Evolutionary conservation across 2,329 filamentous ascomycete species (phyloP).

Genomic region (Fusarium incarnatum): DNA sequence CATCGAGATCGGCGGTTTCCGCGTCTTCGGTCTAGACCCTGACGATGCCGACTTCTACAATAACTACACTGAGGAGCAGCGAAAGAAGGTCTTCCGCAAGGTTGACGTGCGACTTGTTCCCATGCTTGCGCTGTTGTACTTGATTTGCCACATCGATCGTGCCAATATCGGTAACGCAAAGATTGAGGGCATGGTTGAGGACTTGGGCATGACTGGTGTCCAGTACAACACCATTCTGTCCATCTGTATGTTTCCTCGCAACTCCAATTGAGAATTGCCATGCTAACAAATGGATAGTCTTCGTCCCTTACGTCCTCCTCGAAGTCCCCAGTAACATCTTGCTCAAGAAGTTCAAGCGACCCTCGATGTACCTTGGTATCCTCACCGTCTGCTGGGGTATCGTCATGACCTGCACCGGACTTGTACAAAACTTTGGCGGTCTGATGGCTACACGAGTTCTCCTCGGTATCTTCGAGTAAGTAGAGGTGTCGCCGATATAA

Average conservation of each 20-base stretch:
- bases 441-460: conserved; percentile 73
- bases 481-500: neutral
- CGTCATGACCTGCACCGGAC: conserved; percentile 72
- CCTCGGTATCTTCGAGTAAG: conserved; percentile 71
- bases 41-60: conserved; percentile 43
- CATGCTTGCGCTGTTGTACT: conserved; percentile 67
- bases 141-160: conserved; percentile 67
- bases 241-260: conserved; percentile 72
- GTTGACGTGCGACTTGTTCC: conserved; percentile 54
- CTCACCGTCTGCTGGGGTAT: conserved; percentile 67
- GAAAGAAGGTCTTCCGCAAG: conserved; percentile 42
- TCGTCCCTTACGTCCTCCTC: conserved; percentile 40
- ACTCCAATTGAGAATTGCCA: rapidly evolving
- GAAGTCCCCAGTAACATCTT: conserved; percentile 47
- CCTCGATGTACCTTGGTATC: conserved; percentile 40
- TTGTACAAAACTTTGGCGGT: conserved; percentile 67
- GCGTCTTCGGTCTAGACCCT: conserved; percentile 37
- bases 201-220: conserved; percentile 62
- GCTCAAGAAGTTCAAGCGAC: conserved; percentile 43
- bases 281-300: conserved; percentile 19
- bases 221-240: conserved; percentile 68
- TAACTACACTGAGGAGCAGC: conserved; percentile 38
- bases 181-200: conserved; percentile 54
- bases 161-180: conserved; percentile 66
- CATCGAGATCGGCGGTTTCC: conserved; percentile 39